These are phyloP conservation scores for Elsinoe fawcettii DNA, from an alignment of 2,329 filamentous ascomycete genomes.

Conservation along the genomic window DNA sequence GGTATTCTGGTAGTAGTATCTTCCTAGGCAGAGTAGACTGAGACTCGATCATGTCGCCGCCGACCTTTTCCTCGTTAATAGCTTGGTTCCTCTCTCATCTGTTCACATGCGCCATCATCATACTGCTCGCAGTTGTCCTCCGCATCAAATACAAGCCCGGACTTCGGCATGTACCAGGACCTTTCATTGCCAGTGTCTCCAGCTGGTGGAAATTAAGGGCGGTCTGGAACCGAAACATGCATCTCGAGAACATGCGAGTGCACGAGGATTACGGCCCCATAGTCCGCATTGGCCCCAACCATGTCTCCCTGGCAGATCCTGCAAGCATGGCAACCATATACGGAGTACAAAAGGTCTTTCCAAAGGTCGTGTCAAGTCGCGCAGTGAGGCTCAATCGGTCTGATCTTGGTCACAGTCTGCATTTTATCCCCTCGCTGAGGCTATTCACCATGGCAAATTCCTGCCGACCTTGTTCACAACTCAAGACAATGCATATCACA, in stretches of 20 bases:
- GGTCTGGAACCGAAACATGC: not conserved
- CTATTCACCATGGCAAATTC: slow-evolving; percentile 22
- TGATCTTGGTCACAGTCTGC: slow-evolving; percentile 17
- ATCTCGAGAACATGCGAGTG: slow-evolving; percentile 29
- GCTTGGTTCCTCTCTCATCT: too few relatives aligned
- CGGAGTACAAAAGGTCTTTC: slow-evolving; percentile 35
- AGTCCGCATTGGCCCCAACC: slow-evolving; percentile 66
- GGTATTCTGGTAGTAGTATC: too few relatives aligned
- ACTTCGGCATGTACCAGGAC: not conserved
- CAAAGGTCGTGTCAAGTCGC: slow-evolving; percentile 20
- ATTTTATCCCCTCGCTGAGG: slow-evolving; percentile 27
- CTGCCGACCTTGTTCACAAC: slow-evolving; percentile 30
- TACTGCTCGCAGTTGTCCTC: not conserved
- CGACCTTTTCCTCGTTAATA: not conserved
- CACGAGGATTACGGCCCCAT: slow-evolving; percentile 63
- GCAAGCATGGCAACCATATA: slow-evolving; percentile 60
- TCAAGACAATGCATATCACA: slow-evolving; percentile 34
- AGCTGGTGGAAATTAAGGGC: not conserved
- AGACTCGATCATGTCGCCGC: not conserved
- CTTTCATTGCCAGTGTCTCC: not conserved
- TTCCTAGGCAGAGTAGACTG: too few relatives aligned
- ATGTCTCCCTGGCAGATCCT: slow-evolving; percentile 64
- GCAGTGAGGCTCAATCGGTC: slow-evolving; percentile 14
- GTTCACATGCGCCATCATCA: not conserved
- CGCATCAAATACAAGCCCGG: not conserved